These are phyloP conservation scores for Plectosphaerella sp. DNA, from an alignment of 2,329 filamentous ascomycete genomes.

Conservation along the genomic window DNA sequence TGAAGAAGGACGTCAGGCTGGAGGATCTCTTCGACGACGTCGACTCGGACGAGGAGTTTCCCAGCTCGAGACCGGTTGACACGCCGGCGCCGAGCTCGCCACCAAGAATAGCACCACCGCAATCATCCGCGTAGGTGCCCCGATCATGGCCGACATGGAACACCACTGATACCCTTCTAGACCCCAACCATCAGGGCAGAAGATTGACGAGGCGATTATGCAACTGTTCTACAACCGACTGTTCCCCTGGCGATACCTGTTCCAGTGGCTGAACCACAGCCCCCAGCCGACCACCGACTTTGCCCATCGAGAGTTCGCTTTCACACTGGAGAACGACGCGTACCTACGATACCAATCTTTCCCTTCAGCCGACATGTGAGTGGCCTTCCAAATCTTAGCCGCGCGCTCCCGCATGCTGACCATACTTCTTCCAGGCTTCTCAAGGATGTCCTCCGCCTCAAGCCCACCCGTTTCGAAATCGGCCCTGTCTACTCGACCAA, in stretches of 20 bases:
- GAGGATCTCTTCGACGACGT: constrained; percentile 56
- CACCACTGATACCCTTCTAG: too few species aligned
- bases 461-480: constrained; percentile 95
- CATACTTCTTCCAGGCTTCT: constrained; percentile 56
- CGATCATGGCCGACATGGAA: too few species aligned
- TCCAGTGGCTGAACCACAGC: constrained; percentile 97
- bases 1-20: constrained; percentile 45
- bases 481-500: constrained; percentile 95
- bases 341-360: constrained; percentile 87
- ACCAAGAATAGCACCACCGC: constrained; percentile 17
- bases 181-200: too few species aligned
- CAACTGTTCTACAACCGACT: constrained; percentile 91
- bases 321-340: constrained; percentile 87
- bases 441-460: constrained; percentile 83
- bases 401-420: constrained; percentile 6
- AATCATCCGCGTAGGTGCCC: constrained; percentile 36
- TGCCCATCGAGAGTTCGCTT: constrained; percentile 89
- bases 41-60: constrained; percentile 59
- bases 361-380: constrained; percentile 47
- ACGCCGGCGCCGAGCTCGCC: constrained; percentile 37
- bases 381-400: not conserved
- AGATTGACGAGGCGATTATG: constrained; percentile 65
- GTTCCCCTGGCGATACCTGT: constrained; percentile 90
- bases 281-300: constrained; percentile 84
- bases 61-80: constrained; percentile 38